Percentiles rank a stretch among this genome's conserved stretches.
Conservation (phyloP, 2,329 filamentous ascomycete species). For the Colletotrichum liaoningense region DNA sequence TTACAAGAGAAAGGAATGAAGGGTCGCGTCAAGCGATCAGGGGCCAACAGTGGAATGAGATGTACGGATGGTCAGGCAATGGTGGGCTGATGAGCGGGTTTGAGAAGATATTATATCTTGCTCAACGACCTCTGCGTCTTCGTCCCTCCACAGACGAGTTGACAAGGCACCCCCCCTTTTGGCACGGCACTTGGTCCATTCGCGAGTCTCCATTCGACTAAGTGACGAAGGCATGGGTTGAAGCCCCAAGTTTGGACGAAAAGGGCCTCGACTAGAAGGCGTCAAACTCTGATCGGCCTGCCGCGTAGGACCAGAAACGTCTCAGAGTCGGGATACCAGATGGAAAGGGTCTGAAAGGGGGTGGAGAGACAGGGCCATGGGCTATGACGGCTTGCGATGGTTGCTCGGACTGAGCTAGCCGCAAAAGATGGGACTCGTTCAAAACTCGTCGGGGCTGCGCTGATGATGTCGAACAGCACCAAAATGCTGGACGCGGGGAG, state of each 20-base stretch:
- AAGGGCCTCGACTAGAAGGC: conserved; percentile 12
- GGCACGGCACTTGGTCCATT: conserved; percentile 1
- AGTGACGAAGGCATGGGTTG: conserved; percentile 9
- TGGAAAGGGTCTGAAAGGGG: conserved; percentile 24
- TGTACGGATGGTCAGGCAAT: conserved; percentile 9
- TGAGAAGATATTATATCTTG: conserved; percentile 38
- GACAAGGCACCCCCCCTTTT: conserved; percentile 9
- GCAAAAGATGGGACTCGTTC: conserved; percentile 20
- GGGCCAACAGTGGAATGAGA: conserved; percentile 33
- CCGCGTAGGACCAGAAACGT: conserved; percentile 28
- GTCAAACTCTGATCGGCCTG: conserved; percentile 26
- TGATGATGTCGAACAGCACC: conserved; percentile 2
- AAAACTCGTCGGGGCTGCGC: conserved; percentile 5
- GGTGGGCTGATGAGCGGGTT: conserved; percentile 33
- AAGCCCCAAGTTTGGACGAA: conserved; percentile 25
- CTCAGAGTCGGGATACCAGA: conserved; percentile 15
- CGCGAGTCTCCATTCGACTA: neutral
- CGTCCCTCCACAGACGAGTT: conserved; percentile 2
- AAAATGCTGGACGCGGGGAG: conserved; percentile 3
- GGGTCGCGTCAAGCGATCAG: conserved; percentile 33
- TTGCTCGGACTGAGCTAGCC: conserved; percentile 26
- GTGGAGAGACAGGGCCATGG: conserved; percentile 12
- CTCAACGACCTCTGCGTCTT: conserved; percentile 9
- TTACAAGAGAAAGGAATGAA: conserved; percentile 27
- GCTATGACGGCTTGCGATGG: conserved; percentile 22